A percentile compares a stretch with the other conserved stretches of the same genome.
Evolutionary conservation across 768 basidiomycete species (phyloP).

Genomic region (Guyanaporus albipodus): DNA sequence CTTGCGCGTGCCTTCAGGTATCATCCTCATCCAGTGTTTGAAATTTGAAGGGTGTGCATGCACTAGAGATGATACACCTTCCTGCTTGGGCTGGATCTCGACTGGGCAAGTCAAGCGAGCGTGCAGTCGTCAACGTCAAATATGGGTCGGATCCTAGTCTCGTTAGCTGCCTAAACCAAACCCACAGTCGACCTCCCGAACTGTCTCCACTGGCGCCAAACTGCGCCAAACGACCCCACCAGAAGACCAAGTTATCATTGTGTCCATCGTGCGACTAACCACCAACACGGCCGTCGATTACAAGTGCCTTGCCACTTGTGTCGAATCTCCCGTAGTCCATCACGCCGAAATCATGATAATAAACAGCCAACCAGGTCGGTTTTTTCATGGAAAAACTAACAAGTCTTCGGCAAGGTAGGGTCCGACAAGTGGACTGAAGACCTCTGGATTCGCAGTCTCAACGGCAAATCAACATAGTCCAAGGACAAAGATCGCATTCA

Average conservation of each 20-base stretch:
- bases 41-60: no score
- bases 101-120: no score
- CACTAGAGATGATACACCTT: no score
- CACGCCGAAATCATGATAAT: neutral
- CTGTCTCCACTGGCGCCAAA: neutral
- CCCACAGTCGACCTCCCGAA: neutral
- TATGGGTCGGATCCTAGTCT: neutral
- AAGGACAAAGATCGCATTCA: constrained; percentile 44
- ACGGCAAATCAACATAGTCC: constrained; percentile 53
- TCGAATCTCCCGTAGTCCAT: neutral
- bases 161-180: neutral
- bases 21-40: no score
- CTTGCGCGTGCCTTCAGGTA: no score
- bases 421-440: constrained; percentile 44
- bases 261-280: neutral
- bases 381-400: constrained; percentile 55
- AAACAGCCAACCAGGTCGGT: constrained; percentile 37
- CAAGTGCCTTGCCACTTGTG: neutral
- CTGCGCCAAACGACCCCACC: neutral
- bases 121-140: no score
- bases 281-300: neutral
- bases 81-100: no score
- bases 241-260: neutral
- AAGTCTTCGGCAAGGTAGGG: constrained; percentile 51
- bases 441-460: constrained; percentile 52